Evolutionary conservation across 345 rosid genomes (phyloP), one percentile per base, ranked within the genome.

Genomic region (Crucihimalaya himalaica): DNA sequence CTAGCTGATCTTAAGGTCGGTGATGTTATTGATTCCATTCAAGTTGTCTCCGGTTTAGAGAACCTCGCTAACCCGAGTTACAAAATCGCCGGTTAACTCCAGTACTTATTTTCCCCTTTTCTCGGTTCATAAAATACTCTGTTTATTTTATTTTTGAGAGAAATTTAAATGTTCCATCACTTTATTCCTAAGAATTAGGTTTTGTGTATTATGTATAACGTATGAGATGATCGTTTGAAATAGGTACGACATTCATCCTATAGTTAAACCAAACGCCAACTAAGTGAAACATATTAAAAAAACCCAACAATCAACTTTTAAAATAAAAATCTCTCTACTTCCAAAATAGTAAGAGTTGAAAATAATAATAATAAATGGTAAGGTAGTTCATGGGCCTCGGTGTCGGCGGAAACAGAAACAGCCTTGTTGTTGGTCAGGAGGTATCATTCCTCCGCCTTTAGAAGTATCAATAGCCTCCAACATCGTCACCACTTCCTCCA

Each of bases 1-100:
- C 83, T 95, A 66, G 99, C 97, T n/a, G 99, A 95, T 85, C 82
- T 95, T 9, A 95, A 95, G 84, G 98, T 95, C 16, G 99, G 97
- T 8, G 99, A 95, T 77, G 87, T 90, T 16, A 95, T 95, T 48
- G 91, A 92, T 53, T 92, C 98, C 3, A 83, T 90, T 55, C 90
- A 95, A 81, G 92, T 95, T 15, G 96, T 95, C 60, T 88, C 99
- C 20, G 99, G 99, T 66, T 81, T 87, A 25, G 96, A 95, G n/a
- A 92, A 95, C 68, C 79, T 95, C 20, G 92, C 76, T 43, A 95
- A 95, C 77, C 97, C 99, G n/a, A 95, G 86, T 73, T 95, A 92
- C 86, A 90, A 95, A 82, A 88, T 95, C 76, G 94, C 92, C 29
- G 91, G 92, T 47, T 95, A 92, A 84, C 63, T 13, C 15, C 64